These are phyloP conservation scores for Plasmodium relictum DNA, from an alignment of 169 alveolate species.

Conservation along the genomic window DNA sequence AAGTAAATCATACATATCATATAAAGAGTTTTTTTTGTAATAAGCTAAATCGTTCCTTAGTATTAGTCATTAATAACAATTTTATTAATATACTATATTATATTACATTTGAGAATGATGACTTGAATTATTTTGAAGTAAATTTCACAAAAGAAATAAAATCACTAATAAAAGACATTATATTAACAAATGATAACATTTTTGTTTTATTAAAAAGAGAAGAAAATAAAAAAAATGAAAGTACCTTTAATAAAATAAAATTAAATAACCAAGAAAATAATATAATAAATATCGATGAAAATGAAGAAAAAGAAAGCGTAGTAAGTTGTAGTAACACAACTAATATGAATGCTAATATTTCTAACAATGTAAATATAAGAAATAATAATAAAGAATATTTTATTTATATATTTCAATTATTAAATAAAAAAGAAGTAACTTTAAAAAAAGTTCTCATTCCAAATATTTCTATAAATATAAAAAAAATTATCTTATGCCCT, in stretches of 20 bases:
- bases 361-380: no score
- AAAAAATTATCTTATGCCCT: slow-evolving; percentile 53
- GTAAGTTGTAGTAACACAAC: background rate
- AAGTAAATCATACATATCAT: slow-evolving; percentile 2
- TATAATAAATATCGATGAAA: background rate
- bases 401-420: slow-evolving; percentile 5
- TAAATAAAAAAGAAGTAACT: background rate
- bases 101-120: slow-evolving; percentile 21
- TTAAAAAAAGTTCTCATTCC: slow-evolving; percentile 1
- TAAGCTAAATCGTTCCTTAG: slow-evolving; percentile 21
- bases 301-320: background rate
- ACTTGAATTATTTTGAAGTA: slow-evolving; percentile 16
- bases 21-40: slow-evolving; percentile 24
- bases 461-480: background rate
- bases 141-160: slow-evolving; percentile 7
- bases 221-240: background rate
- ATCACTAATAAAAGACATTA: slow-evolving; percentile 14
- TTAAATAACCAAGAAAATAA: background rate
- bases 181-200: slow-evolving; percentile 9
- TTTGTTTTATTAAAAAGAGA: slow-evolving; percentile 28
- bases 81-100: slow-evolving; percentile 1
- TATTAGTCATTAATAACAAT: slow-evolving; percentile 22
- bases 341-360: background rate
- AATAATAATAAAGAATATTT: background rate
- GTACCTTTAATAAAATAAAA: background rate